A percentile compares a stretch with the other conserved stretches of the same genome.
Evolutionary conservation across 495 filamentous ascomycete genomes (phyloP).

Genomic region (Articulospora tetracladia): DNA sequence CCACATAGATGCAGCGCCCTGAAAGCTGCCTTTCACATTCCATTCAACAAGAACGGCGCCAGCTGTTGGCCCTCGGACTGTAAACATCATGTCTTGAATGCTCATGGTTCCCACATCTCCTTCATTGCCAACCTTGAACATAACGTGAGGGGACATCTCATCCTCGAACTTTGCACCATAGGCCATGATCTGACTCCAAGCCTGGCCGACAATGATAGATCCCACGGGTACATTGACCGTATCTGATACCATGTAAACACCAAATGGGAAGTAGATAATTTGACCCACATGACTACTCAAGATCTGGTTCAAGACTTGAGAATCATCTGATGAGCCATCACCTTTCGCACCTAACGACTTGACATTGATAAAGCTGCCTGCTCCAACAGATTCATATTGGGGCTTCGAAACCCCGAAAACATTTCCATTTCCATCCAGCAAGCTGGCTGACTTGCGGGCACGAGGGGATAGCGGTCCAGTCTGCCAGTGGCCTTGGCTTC

Average conservation of each 20-base stretch:
- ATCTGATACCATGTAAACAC: background rate
- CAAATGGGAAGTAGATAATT: slow-evolving; percentile 34
- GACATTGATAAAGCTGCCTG: background rate
- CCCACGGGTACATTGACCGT: slow-evolving; percentile 39
- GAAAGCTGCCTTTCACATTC: slow-evolving; percentile 20
- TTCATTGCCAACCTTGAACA: slow-evolving; percentile 49
- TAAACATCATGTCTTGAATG: slow-evolving; percentile 18
- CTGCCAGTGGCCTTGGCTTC: background rate
- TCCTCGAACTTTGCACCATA: slow-evolving; percentile 44
- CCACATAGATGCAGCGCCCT: slow-evolving; percentile 28
- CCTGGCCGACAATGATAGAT: slow-evolving; percentile 43
- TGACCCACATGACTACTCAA: background rate
- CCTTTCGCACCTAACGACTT: background rate
- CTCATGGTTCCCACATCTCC: slow-evolving; percentile 54
- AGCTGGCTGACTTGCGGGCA: background rate
- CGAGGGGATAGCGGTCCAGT: background rate
- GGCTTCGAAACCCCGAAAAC: background rate
- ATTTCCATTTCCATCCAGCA: background rate
- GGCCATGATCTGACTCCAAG: slow-evolving; percentile 54
- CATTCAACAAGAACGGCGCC: slow-evolving; percentile 27
- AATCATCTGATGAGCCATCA: background rate
- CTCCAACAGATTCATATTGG: background rate
- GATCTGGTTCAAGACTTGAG: background rate
- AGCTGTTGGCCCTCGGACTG: slow-evolving; percentile 18
- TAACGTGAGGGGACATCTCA: slow-evolving; percentile 41